Percentiles rank a stretch among this genome's conserved stretches.
Conservation (phyloP, 1,284 basidiomycete species). For the Entoloma clypeatum region DNA sequence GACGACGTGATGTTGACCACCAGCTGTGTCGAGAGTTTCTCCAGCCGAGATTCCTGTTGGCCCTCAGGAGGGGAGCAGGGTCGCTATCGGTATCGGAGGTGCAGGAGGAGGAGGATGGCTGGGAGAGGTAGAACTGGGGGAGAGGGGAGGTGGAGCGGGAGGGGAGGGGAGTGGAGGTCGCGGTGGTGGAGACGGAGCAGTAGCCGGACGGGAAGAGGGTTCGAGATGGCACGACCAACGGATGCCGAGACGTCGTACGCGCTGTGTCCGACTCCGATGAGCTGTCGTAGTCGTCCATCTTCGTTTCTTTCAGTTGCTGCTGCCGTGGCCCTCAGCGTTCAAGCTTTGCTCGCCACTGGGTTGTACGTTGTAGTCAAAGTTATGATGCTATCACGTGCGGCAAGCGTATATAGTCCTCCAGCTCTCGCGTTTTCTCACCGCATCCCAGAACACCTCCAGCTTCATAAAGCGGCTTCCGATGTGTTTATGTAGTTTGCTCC, state of each 20-base stretch:
- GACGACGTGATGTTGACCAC: slow-evolving; percentile 45
- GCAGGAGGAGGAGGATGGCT: slow-evolving; percentile 50
- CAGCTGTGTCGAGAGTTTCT: slow-evolving; percentile 44
- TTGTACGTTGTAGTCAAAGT: slow-evolving; percentile 12
- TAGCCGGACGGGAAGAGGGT: slow-evolving; percentile 30
- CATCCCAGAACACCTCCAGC: slow-evolving; percentile 66
- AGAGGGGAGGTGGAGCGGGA: slow-evolving; percentile 48
- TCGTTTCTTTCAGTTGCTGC: slow-evolving; percentile 10
- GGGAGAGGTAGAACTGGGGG: slow-evolving; percentile 41
- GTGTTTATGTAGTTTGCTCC: too few species aligned
- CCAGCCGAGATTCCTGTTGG: slow-evolving; percentile 36
- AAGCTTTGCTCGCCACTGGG: slow-evolving; percentile 8
- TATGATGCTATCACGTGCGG: slow-evolving; percentile 9
- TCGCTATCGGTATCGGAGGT: slow-evolving; percentile 67
- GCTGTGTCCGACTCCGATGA: slow-evolving; percentile 37
- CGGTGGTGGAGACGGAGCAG: slow-evolving; percentile 38
- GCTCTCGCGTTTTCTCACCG: slow-evolving; percentile 57
- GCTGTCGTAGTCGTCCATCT: slow-evolving; percentile 35
- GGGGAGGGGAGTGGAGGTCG: slow-evolving; percentile 40
- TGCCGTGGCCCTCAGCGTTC: slow-evolving; percentile 16
- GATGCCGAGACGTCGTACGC: too few species aligned
- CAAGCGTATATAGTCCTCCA: slow-evolving; percentile 63
- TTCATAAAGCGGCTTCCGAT: too few species aligned
- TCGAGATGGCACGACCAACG: slow-evolving; percentile 35
- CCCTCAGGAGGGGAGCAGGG: slow-evolving; percentile 49